These are phyloP conservation scores for Saccharomycopsis crataegensis DNA, from an alignment of 1,139 yeast species.

Conservation along the genomic window DNA sequence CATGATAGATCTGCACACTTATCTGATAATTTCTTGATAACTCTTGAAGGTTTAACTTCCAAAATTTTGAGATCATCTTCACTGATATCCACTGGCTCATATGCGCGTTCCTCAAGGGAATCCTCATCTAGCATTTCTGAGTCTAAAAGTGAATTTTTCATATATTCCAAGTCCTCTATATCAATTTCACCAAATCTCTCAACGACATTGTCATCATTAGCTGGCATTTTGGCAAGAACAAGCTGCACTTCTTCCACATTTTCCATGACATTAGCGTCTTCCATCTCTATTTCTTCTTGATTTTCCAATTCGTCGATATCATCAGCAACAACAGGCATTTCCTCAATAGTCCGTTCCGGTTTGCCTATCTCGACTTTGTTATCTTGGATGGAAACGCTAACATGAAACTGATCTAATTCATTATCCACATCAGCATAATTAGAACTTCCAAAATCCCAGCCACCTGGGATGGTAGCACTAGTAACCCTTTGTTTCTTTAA, in stretches of 20 bases:
- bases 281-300: background rate
- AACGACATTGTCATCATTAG: background rate
- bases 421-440: background rate
- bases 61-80: conserved; percentile 38
- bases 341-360: background rate
- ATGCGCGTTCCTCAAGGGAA: conserved; percentile 53
- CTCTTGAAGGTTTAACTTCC: conserved; percentile 29
- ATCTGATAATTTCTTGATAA: conserved; percentile 1
- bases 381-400: background rate
- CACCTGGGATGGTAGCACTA: conserved; percentile 6
- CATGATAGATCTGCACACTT: conserved; percentile 39
- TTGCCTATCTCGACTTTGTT: background rate
- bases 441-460: conserved; percentile 5
- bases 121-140: conserved; percentile 26
- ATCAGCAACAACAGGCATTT: background rate
- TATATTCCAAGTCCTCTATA: background rate
- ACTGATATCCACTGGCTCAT: conserved; percentile 48
- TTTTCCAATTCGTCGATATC: background rate
- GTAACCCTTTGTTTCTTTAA: background rate
- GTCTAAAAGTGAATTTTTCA: background rate
- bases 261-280: background rate
- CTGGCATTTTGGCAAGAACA: background rate
- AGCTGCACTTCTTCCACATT: background rate
- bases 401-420: background rate
- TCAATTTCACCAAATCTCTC: conserved; percentile 5